Base-by-base conservation (phyloP, 176 grass and related monocot genomes). In the Tillandsia fasciculata region DNA sequence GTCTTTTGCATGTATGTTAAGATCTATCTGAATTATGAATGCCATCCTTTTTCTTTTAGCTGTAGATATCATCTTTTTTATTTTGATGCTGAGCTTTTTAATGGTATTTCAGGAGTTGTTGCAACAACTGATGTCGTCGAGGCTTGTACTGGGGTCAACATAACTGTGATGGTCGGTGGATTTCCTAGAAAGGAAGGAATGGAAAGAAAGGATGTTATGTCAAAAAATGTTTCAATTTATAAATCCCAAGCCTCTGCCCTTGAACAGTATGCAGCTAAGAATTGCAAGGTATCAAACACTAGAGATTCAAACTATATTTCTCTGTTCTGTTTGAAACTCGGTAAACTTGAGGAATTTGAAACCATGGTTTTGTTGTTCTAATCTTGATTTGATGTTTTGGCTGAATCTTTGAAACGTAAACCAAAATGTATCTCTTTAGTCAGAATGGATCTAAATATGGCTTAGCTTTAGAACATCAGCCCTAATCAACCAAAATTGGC, bases 201-300 rank as follows among this genome's bases (percentile, higher is more conserved):
- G 94, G 94, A 99, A 54, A 88, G 90, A 76, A 99, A 93, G 70
- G 94, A 99, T 83, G 87, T 99, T 64, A 93, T 99, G 90, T 81
- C 94, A 1, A 99, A 99, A 74, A 99, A 99, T 86, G 94, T 93
- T 70, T 93, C 89, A 63, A 99, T 99, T 64, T 99, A 99, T 67
- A 99, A 99, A 78, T 72, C 86, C 66, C 94, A 99, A 87, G 87
- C 94, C 56, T 93, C 90, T 72, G 90, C 94, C 51, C 84, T 99
- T 28, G 90, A 93, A 81, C 71, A 87, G 69, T 74, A 93, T 78
- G 90, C 94, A 1, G 87, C 94, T 28, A 81, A 89, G 14, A 90
- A 86, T 76, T 99, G 90, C 84, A 99, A 99, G 87, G 94, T 90
- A 75, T 74, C 53, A 12, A 64, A 58, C 66, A 1, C 26, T 50